Conservation (phyloP, 495 filamentous ascomycete species). For the Rusavskia elegans region DNA sequence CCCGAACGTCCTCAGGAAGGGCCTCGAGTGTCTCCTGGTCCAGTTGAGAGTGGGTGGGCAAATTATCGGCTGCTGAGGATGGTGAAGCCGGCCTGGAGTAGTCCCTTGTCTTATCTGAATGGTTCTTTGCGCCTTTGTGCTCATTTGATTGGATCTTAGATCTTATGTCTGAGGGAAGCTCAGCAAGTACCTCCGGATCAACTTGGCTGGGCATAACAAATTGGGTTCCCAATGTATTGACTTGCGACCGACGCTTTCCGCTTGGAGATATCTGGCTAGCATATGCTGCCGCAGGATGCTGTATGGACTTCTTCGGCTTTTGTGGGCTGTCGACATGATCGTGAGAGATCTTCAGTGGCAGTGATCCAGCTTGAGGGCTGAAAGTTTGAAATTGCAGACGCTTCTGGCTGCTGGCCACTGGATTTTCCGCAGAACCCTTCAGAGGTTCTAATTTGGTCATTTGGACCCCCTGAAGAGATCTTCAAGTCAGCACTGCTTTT, state of each 20-base stretch:
- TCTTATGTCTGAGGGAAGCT: conserved; percentile 66
- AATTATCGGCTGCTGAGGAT: conserved; percentile 6
- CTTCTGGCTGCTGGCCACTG: conserved; percentile 43
- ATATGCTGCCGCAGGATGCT: conserved; percentile 36
- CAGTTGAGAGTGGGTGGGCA: conserved; percentile 41
- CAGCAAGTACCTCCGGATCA: conserved; percentile 58
- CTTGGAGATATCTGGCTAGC: conserved; percentile 35
- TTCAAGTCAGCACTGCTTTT: no score
- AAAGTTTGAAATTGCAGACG: conserved; percentile 39
- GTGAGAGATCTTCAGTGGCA: conserved; percentile 28
- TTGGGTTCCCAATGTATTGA: conserved; percentile 73
- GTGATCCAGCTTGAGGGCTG: conserved; percentile 13
- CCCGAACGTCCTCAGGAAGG: conserved; percentile 67
- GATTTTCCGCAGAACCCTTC: conserved; percentile 28
- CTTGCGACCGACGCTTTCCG: conserved; percentile 39
- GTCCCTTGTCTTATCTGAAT: conserved; percentile 18
- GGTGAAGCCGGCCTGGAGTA: conserved; percentile 15
- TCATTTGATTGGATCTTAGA: conserved; percentile 32
- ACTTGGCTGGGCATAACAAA: conserved; percentile 72
- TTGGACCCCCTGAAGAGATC: conserved; percentile 43
- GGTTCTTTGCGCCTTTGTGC: conserved; percentile 9
- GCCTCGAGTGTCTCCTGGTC: conserved; percentile 62
- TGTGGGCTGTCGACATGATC: conserved; percentile 48
- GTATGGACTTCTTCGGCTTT: conserved; percentile 34
- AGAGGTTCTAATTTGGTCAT: conserved; percentile 80